phyloP scores from a whole-genome alignment of 495 filamentous ascomycete species.

The Penicillium longicatenatum region DNA sequence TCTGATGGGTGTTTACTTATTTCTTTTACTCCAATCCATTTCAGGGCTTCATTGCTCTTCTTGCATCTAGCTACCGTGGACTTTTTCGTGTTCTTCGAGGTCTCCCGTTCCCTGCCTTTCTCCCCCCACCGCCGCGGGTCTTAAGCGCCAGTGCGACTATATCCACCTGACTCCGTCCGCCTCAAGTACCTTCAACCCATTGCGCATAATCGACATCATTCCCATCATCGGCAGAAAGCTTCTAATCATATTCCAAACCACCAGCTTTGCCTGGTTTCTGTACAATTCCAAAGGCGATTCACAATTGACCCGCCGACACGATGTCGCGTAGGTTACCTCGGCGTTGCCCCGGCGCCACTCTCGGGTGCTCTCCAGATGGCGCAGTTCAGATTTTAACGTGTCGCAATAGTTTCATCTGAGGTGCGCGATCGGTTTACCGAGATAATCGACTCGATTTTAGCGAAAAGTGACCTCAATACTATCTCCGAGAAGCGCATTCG shows the following conservation, averaged over 20 bases:
- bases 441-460: slow-evolving; percentile 91
- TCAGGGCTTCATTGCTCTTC: neutral
- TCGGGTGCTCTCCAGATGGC: slow-evolving; percentile 11
- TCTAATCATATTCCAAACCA: neutral
- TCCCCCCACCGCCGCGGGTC: slow-evolving; percentile 37
- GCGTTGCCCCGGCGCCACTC: slow-evolving; percentile 21
- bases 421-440: slow-evolving; percentile 68
- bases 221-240: neutral
- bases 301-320: slow-evolving; percentile 18
- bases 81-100: neutral
- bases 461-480: slow-evolving; percentile 78
- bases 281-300: slow-evolving; percentile 1
- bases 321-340: slow-evolving; percentile 48
- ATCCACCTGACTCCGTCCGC: slow-evolving; percentile 23
- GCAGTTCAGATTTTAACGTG: slow-evolving; percentile 16
- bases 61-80: neutral
- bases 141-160: slow-evolving; percentile 49
- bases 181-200: slow-evolving; percentile 15
- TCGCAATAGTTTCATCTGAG: slow-evolving; percentile 63
- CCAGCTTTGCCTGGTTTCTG: neutral
- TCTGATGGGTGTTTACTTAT: neutral
- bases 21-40: neutral
- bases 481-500: slow-evolving; percentile 93
- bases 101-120: slow-evolving; percentile 5
- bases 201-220: slow-evolving; percentile 11